These are phyloP conservation scores for Chalciporus chontae DNA, from an alignment of 768 basidiomycete genomes.

Conservation along the genomic window DNA sequence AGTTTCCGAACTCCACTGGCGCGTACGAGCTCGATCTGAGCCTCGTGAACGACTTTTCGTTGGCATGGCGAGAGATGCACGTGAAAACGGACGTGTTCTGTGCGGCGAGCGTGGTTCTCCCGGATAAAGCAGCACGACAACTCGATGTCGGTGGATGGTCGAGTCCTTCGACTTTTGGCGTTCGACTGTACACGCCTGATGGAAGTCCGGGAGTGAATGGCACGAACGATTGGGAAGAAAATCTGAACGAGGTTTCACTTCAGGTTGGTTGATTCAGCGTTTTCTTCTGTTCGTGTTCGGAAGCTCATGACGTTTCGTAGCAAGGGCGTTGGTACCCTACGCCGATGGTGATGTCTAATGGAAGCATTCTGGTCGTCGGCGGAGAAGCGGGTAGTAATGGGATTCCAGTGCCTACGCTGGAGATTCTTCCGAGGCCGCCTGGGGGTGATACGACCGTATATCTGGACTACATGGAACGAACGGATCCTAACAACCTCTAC, in stretches of 20 bases:
- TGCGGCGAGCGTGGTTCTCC: constrained; percentile 67
- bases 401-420: constrained; percentile 61
- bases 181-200: constrained; percentile 70
- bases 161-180: constrained; percentile 63
- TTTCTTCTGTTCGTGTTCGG: background rate
- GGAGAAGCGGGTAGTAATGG: constrained; percentile 74
- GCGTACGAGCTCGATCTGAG: constrained; percentile 75
- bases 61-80: constrained; percentile 75
- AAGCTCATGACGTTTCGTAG: constrained; percentile 27
- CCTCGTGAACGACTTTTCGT: constrained; percentile 39
- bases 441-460: constrained; percentile 61
- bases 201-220: constrained; percentile 65
- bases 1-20: constrained; percentile 63
- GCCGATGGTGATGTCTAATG: constrained; percentile 67
- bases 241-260: constrained; percentile 50
- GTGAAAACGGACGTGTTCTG: constrained; percentile 79
- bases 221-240: constrained; percentile 80
- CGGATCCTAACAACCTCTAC: constrained; percentile 79
- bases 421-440: constrained; percentile 62
- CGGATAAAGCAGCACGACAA: constrained; percentile 57
- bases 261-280: constrained; percentile 42
- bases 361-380: constrained; percentile 69
- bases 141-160: constrained; percentile 50
- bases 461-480: constrained; percentile 64
- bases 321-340: constrained; percentile 71